These are phyloP conservation scores for Furcasterigmium sp. DNA, from an alignment of 2,329 filamentous ascomycete species.

Conservation along the genomic window DNA sequence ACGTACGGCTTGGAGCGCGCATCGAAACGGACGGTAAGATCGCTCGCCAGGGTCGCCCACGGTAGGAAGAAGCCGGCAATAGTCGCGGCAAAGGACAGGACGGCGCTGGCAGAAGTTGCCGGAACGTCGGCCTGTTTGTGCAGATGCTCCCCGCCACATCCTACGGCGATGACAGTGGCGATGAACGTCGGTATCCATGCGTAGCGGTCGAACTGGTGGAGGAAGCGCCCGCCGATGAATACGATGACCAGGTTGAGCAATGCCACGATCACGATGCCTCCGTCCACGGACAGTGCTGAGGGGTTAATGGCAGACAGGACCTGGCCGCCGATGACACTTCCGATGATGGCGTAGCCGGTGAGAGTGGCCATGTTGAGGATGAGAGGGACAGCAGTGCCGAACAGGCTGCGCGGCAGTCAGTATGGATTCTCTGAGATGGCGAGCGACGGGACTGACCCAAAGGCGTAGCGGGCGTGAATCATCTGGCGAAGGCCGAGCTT, in stretches of 20 bases:
- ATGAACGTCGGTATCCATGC: conserved; percentile 52
- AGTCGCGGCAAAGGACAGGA: conserved; percentile 54
- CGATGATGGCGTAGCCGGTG: conserved; percentile 52
- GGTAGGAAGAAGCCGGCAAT: conserved; percentile 60
- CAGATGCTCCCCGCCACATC: conserved; percentile 46
- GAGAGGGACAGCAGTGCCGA: conserved; percentile 45
- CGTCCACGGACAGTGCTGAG: conserved; percentile 39
- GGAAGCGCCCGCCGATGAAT: conserved; percentile 47
- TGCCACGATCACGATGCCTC: conserved; percentile 53
- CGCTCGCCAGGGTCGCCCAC: conserved; percentile 52
- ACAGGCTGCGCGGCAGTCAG: conserved; percentile 25
- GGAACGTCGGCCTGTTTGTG: conserved; percentile 35
- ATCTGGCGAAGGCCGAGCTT: conserved; percentile 55
- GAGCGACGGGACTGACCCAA: conserved; percentile 32
- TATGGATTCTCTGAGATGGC: neutral
- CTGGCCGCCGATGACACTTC: conserved; percentile 51
- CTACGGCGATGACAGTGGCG: conserved; percentile 44
- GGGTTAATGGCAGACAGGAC: conserved; percentile 42
- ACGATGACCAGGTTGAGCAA: conserved; percentile 47
- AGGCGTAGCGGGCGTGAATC: conserved; percentile 56
- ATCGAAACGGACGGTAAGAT: conserved; percentile 56
- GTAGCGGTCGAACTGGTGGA: conserved; percentile 52
- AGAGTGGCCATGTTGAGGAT: conserved; percentile 52
- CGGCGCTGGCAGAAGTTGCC: conserved; percentile 32
- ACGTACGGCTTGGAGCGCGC: conserved; percentile 41